These are phyloP conservation scores for Suillus decipiens DNA, from an alignment of 768 basidiomycete species.

Conservation along the genomic window DNA sequence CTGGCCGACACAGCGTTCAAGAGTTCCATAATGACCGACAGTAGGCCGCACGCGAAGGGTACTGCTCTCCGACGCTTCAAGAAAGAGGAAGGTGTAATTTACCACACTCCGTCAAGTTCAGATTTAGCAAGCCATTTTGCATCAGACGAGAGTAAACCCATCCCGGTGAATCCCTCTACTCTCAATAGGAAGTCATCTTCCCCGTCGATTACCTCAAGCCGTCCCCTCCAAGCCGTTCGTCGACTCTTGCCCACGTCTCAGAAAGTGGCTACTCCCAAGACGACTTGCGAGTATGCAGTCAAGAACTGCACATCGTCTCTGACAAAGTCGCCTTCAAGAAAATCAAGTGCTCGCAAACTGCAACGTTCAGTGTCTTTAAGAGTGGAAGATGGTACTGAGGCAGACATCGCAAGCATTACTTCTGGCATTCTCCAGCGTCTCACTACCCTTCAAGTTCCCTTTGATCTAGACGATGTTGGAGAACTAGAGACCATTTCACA, in stretches of 20 bases:
- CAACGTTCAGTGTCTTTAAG: not conserved
- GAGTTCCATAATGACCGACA: not conserved
- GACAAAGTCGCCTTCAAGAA: not conserved
- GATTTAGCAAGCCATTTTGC: not conserved
- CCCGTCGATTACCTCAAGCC: not conserved
- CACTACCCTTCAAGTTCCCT: not conserved
- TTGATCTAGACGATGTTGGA: not conserved
- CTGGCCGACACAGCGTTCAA: not conserved
- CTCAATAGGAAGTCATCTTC: not conserved
- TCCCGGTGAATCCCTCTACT: not conserved
- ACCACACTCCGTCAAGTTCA: not conserved
- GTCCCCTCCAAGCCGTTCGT: not conserved
- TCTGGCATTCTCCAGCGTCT: not conserved
- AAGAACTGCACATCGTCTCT: not conserved
- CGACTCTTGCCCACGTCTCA: not conserved
- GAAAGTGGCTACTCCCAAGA: not conserved
- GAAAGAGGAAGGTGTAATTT: not conserved
- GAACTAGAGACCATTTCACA: not conserved
- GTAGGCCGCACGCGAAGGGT: not conserved
- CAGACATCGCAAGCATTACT: not conserved
- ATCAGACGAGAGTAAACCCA: not conserved
- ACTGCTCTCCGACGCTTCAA: not conserved
- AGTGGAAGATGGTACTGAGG: not conserved
- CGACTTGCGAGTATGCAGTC: not conserved
- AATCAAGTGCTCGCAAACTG: not conserved